phyloP scores from a whole-genome alignment of 2,329 filamentous ascomycete genomes.

The Nemania diffusa region DNA sequence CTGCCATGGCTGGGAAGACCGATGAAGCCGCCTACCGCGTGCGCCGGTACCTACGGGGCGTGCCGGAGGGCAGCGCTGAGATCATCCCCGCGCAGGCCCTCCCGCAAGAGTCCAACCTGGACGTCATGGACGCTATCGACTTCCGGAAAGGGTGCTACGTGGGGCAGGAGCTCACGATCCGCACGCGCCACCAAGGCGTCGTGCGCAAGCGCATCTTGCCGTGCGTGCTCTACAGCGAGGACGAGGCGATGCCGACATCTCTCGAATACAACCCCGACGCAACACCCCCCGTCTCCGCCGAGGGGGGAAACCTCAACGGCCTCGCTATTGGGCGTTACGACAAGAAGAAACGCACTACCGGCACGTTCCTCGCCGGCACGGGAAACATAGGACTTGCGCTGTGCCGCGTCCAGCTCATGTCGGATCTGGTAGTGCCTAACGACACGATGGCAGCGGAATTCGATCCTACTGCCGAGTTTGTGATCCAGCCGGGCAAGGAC shows the following conservation, averaged over 20 bases:
- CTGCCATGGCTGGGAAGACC: slow-evolving; percentile 52
- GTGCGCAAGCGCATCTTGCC: slow-evolving; percentile 91
- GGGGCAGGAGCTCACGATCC: slow-evolving; percentile 94
- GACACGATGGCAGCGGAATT: slow-evolving; percentile 72
- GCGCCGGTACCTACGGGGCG: slow-evolving; percentile 79
- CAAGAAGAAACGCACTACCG: slow-evolving; percentile 75
- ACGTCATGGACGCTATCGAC: slow-evolving; percentile 85
- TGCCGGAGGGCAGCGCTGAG: slow-evolving; percentile 87
- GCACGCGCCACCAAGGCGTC: slow-evolving; percentile 93
- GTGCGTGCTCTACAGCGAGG: slow-evolving; percentile 73
- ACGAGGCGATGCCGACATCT: slow-evolving; percentile 51
- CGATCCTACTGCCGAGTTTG: slow-evolving; percentile 70
- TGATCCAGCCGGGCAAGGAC: slow-evolving; percentile 58
- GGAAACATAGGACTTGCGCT: slow-evolving; percentile 89
- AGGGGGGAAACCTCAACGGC: slow-evolving; percentile 37
- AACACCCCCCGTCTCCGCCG: not conserved
- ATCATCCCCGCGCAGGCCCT: slow-evolving; percentile 76
- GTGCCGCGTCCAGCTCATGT: slow-evolving; percentile 92
- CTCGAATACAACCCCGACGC: slow-evolving; percentile 59
- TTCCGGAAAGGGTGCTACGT: slow-evolving; percentile 98
- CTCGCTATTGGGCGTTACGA: slow-evolving; percentile 62
- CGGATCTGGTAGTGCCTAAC: slow-evolving; percentile 76
- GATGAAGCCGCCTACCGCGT: slow-evolving; percentile 74
- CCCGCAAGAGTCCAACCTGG: slow-evolving; percentile 90
- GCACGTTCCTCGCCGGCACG: slow-evolving; percentile 81